These are phyloP conservation scores for Fraxinus xanthoxyloides DNA, from an alignment of 305 asterid species.

Conservation along the genomic window DNA sequence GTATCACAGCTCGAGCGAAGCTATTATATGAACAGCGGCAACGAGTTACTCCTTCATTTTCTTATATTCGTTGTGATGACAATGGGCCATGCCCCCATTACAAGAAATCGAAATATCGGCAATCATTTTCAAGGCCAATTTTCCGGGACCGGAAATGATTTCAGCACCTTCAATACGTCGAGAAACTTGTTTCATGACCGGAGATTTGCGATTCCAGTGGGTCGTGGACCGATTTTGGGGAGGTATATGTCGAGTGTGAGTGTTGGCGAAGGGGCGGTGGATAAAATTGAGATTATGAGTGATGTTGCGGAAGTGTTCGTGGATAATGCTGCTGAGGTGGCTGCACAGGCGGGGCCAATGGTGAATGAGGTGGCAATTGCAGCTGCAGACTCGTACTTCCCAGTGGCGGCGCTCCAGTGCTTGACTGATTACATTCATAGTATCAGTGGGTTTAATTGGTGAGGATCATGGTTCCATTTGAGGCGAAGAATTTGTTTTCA, in stretches of 20 bases:
- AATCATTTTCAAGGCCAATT: conserved; percentile 26
- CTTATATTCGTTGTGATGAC: conserved; percentile 41
- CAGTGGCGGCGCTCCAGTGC: conserved; percentile 74
- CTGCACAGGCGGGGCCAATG: conserved; percentile 38
- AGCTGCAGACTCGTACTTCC: conserved; percentile 74
- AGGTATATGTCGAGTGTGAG: conserved; percentile 60
- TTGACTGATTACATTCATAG: conserved; percentile 66
- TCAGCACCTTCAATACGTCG: conserved; percentile 28
- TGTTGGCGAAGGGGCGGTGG: conserved; percentile 51
- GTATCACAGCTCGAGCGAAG: conserved; percentile 54
- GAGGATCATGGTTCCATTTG: conserved; percentile 38
- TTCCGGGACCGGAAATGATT: conserved; percentile 23
- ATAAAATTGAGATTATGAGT: conserved; percentile 48
- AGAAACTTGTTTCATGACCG: conserved; percentile 32
- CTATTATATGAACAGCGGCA: conserved; percentile 48
- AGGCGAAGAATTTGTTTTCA: background rate
- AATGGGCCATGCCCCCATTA: conserved; percentile 26
- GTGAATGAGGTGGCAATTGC: conserved; percentile 74
- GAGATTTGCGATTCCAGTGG: conserved; percentile 38
- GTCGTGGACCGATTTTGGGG: conserved; percentile 28
- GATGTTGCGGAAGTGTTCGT: conserved; percentile 52
- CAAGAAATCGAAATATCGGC: conserved; percentile 22
- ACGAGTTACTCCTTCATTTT: conserved; percentile 46
- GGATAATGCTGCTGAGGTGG: conserved; percentile 49
- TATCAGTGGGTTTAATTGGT: conserved; percentile 68